A percentile compares a stretch with the other conserved stretches of the same genome.
These are phyloP conservation scores for Puccinia brachypodii DNA, from an alignment of 1,284 basidiomycete genomes.

Conservation along the genomic window DNA sequence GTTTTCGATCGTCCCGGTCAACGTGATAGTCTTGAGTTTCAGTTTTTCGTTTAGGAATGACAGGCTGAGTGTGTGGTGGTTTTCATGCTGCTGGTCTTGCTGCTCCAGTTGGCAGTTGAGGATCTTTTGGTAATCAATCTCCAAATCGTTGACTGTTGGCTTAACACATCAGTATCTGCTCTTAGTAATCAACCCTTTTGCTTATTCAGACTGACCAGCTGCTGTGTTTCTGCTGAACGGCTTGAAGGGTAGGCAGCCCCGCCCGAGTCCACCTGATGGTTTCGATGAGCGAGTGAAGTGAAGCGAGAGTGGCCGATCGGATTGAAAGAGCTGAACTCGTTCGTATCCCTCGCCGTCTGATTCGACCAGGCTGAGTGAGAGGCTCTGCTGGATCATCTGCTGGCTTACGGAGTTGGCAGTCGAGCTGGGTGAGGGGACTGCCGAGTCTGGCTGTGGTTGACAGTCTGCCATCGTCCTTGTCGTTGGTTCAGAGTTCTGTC, in stretches of 20 bases:
- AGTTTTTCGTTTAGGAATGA: background rate
- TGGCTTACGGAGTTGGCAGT: slow-evolving; percentile 8
- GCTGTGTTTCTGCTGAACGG: background rate
- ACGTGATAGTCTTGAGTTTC: slow-evolving; percentile 8
- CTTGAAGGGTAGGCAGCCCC: background rate
- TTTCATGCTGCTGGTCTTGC: background rate
- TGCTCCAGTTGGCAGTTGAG: slow-evolving; percentile 12
- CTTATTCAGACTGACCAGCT: background rate
- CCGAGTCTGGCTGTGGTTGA: background rate
- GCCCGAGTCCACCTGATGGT: too few relatives aligned
- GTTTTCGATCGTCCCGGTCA: background rate
- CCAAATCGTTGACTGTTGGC: background rate
- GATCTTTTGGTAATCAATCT: slow-evolving; percentile 11
- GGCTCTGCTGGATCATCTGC: background rate
- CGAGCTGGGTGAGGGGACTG: background rate
- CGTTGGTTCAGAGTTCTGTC: too few relatives aligned
- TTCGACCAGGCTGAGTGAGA: background rate
- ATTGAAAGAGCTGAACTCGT: background rate
- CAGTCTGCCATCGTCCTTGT: too few relatives aligned
- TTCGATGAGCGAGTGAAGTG: background rate
- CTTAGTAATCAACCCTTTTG: background rate
- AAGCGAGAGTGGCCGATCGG: background rate
- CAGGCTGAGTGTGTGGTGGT: background rate
- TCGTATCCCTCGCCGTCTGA: background rate
- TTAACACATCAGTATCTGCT: background rate